Base-by-base conservation (phyloP, 2,329 filamentous ascomycete species). In the Aspergillus carbonarius region DNA sequence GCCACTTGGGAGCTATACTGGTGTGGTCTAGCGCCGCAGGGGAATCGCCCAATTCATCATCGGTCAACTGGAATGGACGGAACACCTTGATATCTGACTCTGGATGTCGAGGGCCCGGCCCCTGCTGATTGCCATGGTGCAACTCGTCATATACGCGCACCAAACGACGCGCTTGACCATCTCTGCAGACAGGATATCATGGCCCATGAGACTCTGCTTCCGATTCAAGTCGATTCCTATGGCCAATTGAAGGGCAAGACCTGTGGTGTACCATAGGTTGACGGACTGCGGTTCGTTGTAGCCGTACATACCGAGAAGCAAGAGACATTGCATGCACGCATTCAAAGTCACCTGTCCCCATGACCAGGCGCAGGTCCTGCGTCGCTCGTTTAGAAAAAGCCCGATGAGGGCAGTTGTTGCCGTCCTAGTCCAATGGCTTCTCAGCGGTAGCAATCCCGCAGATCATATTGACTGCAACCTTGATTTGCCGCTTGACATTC, bases 271-370 rank as follows among this genome's bases (percentile, higher is more conserved):
- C 67, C 68, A 69, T 32, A 70, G 58, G 42, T 68, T 66, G 42
- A 68, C 62, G 3, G 64, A 64, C 50, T 70, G 66, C 0, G 68
- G 68, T 35, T 70, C 68, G 34, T 66, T 66, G 39, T 61, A 62
- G 12, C 68, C 68, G 40, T 70, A 70, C 48, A 70, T 68, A 8
- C 62, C 63, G 2, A 70, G 55, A 1, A 70, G 55, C 5, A 70
- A 37, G 0, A 70, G 59, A 20, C 68, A 68, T 44, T 70, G 68
- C 13, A 69, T 70, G 68, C 13, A 69, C 39, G 50, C 65, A 67
- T 20, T 68, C 65, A 30, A 65, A 57, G 50, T 70, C 62, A 23
- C 64, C 64, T 3, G 59, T 49, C 6, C 44, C 50, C 5, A 68
- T 57, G 1, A 66, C 58, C 8, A 49, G 8, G n/a, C 55, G 40